These are phyloP conservation scores for Heimioporus sp. DNA, from an alignment of 768 basidiomycete species.

Conservation along the genomic window DNA sequence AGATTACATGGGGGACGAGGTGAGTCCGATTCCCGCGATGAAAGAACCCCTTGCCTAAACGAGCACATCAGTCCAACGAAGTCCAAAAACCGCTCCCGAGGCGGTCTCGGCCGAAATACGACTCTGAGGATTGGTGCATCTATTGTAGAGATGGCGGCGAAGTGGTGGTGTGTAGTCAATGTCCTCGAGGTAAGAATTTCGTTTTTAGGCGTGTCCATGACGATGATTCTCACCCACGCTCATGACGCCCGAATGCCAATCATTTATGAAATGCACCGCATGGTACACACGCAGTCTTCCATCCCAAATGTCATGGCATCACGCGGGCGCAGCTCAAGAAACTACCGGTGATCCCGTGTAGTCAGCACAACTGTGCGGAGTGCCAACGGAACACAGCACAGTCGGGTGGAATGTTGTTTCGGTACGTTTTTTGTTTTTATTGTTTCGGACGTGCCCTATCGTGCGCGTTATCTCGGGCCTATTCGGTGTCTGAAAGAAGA, in stretches of 20 bases:
- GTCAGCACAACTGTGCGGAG: slow-evolving; percentile 48
- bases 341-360: slow-evolving; percentile 35
- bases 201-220: neutral
- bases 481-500: neutral
- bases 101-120: slow-evolving; percentile 36
- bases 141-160: slow-evolving; percentile 60
- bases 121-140: slow-evolving; percentile 58
- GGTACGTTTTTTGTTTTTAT: slow-evolving; percentile 33
- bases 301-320: slow-evolving; percentile 46
- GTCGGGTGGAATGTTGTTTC: slow-evolving; percentile 57
- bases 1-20: slow-evolving; percentile 28
- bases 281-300: slow-evolving; percentile 43
- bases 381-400: slow-evolving; percentile 46
- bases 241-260: neutral
- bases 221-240: neutral
- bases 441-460: no score
- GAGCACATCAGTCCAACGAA: slow-evolving; percentile 11
- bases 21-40: slow-evolving; percentile 17
- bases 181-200: slow-evolving; percentile 50
- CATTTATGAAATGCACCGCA: no score
- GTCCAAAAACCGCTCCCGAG: slow-evolving; percentile 27
- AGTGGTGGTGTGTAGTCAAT: slow-evolving; percentile 43
- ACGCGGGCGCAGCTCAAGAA: slow-evolving; percentile 28
- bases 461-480: neutral
- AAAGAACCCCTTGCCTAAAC: slow-evolving; percentile 1